Conservation (phyloP, 169 alveolate genomes). For the Eimeria falciformis region DNA sequence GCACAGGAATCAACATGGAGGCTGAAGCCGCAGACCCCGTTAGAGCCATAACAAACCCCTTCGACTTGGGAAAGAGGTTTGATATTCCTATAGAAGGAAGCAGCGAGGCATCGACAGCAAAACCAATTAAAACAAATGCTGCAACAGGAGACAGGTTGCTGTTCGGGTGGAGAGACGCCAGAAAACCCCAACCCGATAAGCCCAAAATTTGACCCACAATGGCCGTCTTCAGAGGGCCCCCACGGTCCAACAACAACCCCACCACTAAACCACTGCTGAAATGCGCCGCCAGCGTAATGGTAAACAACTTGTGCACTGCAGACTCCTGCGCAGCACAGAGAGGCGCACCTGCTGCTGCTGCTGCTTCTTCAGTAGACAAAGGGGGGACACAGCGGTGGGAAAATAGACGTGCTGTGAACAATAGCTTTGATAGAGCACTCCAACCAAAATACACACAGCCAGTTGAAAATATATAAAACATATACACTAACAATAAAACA, state of each 20-base stretch:
- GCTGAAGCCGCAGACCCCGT: constrained; percentile 78
- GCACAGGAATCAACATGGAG: constrained; percentile 74
- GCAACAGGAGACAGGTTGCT: not conserved
- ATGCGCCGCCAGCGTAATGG: constrained; percentile 79
- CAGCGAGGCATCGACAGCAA: constrained; percentile 73
- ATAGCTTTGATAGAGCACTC: constrained; percentile 67
- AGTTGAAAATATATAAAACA: constrained; percentile 36
- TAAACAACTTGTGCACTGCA: constrained; percentile 81
- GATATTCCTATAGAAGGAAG: constrained; percentile 65
- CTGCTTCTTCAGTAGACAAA: constrained; percentile 35
- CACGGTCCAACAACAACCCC: constrained; percentile 80
- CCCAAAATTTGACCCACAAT: constrained; percentile 81
- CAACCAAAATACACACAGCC: constrained; percentile 73
- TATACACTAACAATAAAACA: constrained; percentile 59
- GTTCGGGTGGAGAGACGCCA: constrained; percentile 52
- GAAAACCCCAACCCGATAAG: constrained; percentile 80
- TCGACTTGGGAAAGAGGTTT: constrained; percentile 71
- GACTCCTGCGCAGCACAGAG: constrained; percentile 83
- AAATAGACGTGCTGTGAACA: constrained; percentile 51
- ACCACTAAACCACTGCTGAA: constrained; percentile 82
- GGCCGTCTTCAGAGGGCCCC: constrained; percentile 81
- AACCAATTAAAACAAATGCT: constrained; percentile 70
- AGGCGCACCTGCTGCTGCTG: constrained; percentile 61
- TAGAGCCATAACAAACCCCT: constrained; percentile 61
- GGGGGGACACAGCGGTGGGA: not conserved